Evolutionary conservation across 129 eudicot genomes (phyloP).

Genomic region (Centella asiatica): DNA sequence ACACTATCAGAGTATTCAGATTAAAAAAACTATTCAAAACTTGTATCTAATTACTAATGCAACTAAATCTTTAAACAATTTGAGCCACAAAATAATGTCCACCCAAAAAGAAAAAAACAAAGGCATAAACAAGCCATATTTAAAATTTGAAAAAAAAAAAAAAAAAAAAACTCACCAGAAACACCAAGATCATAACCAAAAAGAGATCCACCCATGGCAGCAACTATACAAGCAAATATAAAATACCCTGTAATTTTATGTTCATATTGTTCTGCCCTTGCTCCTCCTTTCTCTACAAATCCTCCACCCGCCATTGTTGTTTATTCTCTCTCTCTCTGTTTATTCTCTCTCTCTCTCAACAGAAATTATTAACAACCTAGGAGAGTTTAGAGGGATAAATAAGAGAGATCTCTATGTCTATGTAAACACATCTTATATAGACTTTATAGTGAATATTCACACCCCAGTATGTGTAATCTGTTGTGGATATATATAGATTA

Average conservation of each 20-base stretch:
- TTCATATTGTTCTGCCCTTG: conserved; percentile 59
- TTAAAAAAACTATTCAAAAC: too few relatives aligned
- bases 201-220: conserved; percentile 77
- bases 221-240: conserved; percentile 68
- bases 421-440: too few relatives aligned
- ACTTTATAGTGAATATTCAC: too few relatives aligned
- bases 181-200: conserved; percentile 97
- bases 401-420: too few relatives aligned
- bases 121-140: background rate
- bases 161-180: conserved; percentile 45
- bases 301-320: conserved; percentile 75
- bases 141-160: background rate
- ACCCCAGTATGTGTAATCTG: too few relatives aligned
- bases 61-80: too few relatives aligned
- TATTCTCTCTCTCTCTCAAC: background rate
- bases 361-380: background rate
- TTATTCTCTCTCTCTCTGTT: background rate
- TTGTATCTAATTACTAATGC: too few relatives aligned
- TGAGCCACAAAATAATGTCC: too few relatives aligned
- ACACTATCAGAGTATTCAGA: background rate
- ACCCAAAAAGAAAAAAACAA: background rate
- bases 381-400: background rate
- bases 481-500: too few relatives aligned
- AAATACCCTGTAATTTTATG: conserved; percentile 59
- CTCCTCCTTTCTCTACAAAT: conserved; percentile 37